These are phyloP conservation scores for Trametes cinnabarina DNA, from an alignment of 768 basidiomycete genomes.

Conservation along the genomic window DNA sequence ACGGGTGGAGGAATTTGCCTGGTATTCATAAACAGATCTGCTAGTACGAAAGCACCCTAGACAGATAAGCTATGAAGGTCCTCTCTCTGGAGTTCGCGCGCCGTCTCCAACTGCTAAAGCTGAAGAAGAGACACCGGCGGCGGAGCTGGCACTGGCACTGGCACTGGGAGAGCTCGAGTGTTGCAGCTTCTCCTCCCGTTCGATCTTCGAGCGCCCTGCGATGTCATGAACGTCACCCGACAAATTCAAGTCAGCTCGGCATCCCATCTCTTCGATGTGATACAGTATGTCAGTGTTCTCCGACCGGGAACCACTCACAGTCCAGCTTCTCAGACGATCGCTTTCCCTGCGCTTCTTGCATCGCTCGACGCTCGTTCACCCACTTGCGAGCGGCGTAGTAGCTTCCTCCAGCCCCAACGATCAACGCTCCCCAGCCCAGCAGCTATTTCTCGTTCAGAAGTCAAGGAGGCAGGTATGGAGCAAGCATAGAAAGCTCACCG, in stretches of 20 bases:
- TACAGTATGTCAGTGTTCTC: no score
- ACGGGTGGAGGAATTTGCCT: no score
- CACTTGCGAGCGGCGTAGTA: slow-evolving; percentile 38
- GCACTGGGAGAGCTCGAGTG: no score
- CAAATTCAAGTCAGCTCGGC: background rate
- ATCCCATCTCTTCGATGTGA: no score
- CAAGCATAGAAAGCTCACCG: background rate
- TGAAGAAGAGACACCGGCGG: background rate
- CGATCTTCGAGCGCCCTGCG: slow-evolving; percentile 15
- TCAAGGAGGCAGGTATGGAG: background rate
- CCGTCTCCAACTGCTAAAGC: background rate
- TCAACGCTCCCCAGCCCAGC: slow-evolving; percentile 35
- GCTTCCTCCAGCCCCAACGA: slow-evolving; percentile 37
- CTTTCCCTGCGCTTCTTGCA: slow-evolving; percentile 31
- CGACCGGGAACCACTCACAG: slow-evolving; percentile 23
- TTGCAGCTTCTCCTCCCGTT: slow-evolving; percentile 6
- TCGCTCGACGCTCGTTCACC: slow-evolving; percentile 36
- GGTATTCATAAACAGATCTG: no score
- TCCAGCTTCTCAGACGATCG: slow-evolving; percentile 35
- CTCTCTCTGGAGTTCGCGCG: background rate
- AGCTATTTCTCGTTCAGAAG: slow-evolving; percentile 20
- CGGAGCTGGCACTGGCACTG: background rate
- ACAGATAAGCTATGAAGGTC: slow-evolving; percentile 11
- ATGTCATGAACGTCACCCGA: background rate
- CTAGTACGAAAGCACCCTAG: no score